Evolutionary conservation across 495 filamentous ascomycete genomes (phyloP).

Genomic region (Penicillium angulare): DNA sequence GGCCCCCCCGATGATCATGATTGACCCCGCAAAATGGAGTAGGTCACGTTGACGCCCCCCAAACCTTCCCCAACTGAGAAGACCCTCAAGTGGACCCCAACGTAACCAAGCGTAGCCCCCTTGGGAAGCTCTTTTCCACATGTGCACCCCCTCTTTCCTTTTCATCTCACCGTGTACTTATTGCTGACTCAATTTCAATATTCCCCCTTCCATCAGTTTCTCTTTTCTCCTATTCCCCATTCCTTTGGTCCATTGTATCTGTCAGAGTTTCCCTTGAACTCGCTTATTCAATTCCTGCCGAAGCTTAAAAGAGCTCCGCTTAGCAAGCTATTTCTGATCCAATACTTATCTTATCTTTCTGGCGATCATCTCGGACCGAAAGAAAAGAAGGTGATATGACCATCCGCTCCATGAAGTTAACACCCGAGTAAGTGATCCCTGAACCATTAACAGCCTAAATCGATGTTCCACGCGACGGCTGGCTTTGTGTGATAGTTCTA

Average conservation of each 20-base stretch:
- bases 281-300: not conserved
- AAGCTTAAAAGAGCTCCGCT: not conserved
- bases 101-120: not conserved
- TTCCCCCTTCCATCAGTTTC: too few relatives aligned
- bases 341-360: conserved; percentile 12
- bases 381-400: conserved; percentile 58
- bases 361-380: not conserved
- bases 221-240: not conserved
- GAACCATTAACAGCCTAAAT: not conserved
- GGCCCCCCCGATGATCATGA: too few relatives aligned
- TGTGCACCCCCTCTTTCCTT: not conserved
- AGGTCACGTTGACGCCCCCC: too few relatives aligned
- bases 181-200: not conserved
- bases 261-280: not conserved
- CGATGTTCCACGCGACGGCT: not conserved
- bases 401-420: conserved; percentile 67
- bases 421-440: conserved; percentile 54
- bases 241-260: not conserved
- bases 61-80: too few relatives aligned
- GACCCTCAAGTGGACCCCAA: too few relatives aligned
- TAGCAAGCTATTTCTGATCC: not conserved
- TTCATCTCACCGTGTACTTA: not conserved
- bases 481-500: not conserved
- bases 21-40: too few relatives aligned
- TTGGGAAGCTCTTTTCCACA: too few relatives aligned